These are phyloP conservation scores for Macaranga tanarius DNA, from an alignment of 441 rosid genomes.

Conservation along the genomic window DNA sequence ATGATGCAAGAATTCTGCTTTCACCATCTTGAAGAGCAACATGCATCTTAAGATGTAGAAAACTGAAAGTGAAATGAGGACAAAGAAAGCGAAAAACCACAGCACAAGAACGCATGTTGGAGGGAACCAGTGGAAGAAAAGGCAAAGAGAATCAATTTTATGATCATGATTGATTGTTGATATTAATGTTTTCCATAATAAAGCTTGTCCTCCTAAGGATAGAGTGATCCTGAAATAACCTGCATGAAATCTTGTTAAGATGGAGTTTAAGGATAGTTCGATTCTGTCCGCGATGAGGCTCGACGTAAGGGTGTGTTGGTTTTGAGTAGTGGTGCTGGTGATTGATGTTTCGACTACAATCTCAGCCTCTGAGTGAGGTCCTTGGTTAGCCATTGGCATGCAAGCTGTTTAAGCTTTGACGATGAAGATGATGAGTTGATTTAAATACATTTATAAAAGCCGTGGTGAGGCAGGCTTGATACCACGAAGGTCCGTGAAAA, in stretches of 20 bases:
- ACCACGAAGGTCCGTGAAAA: too few species aligned
- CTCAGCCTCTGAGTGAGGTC: too few species aligned
- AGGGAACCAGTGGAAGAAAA: slow-evolving; percentile 32
- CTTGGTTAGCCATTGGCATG: slow-evolving; percentile 3
- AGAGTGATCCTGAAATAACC: slow-evolving; percentile 67
- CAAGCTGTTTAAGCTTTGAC: too few species aligned
- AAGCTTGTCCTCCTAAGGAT: slow-evolving; percentile 56
- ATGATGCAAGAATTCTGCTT: slow-evolving; percentile 54
- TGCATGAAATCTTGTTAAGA: slow-evolving; percentile 51
- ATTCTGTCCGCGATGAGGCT: neutral
- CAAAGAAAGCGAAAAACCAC: slow-evolving; percentile 50
- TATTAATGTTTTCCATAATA: slow-evolving; percentile 55
- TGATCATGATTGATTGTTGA: slow-evolving; percentile 21
- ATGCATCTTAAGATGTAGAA: slow-evolving; percentile 46
- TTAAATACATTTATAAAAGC: too few species aligned
- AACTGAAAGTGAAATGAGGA: slow-evolving; percentile 40
- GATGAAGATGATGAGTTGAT: too few species aligned
- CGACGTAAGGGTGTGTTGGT: neutral
- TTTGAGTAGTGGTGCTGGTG: slow-evolving; percentile 1
- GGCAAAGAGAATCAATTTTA: slow-evolving; percentile 27
- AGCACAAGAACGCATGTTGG: slow-evolving; percentile 40
- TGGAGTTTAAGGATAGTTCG: slow-evolving; percentile 20
- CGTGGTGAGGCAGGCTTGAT: too few species aligned
- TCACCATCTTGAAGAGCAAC: slow-evolving; percentile 46
- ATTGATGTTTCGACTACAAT: neutral